These are phyloP conservation scores for Candida wancherniae DNA, from an alignment of 805 yeast species.

Conservation along the genomic window DNA sequence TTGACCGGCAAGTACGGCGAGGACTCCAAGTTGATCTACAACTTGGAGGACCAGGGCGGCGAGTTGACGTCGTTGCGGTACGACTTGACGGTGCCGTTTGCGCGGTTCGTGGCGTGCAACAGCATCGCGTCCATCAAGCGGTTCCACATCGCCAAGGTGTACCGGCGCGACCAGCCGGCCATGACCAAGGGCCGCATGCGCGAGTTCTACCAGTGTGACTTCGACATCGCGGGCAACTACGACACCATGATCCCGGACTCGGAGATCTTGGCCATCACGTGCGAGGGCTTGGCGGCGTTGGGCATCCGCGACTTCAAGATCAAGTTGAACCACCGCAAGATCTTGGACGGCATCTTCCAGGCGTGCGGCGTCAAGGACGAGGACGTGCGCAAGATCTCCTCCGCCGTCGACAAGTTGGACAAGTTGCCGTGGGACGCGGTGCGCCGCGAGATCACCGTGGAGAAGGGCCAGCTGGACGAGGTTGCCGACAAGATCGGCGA, in stretches of 20 bases:
- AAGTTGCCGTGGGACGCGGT: slow-evolving; percentile 95
- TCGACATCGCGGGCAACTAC: slow-evolving; percentile 90
- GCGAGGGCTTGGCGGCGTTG: slow-evolving; percentile 77
- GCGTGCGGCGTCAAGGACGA: slow-evolving; percentile 92
- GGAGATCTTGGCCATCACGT: slow-evolving; percentile 74
- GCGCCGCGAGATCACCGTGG: slow-evolving; percentile 84
- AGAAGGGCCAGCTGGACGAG: slow-evolving; percentile 84
- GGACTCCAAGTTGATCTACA: slow-evolving; percentile 93
- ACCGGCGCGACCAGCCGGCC: slow-evolving; percentile 99
- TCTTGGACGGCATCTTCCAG: slow-evolving; percentile 91
- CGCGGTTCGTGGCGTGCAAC: slow-evolving; percentile 95
- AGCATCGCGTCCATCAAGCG: slow-evolving; percentile 85
- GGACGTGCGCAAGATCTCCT: slow-evolving; percentile 87
- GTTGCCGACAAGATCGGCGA: slow-evolving; percentile 92
- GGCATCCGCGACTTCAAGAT: slow-evolving; percentile 88
- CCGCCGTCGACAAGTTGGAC: slow-evolving; percentile 96
- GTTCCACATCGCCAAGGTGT: slow-evolving; percentile 96
- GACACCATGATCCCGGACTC: slow-evolving; percentile 97
- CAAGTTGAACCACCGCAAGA: slow-evolving; percentile 92
- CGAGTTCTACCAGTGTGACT: slow-evolving; percentile 98
- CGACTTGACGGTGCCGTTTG: slow-evolving; percentile 97
- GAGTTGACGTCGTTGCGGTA: slow-evolving; percentile 92
- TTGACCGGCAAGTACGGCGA: slow-evolving; percentile 97
- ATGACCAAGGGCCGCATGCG: slow-evolving; percentile 99
- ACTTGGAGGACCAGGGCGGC: slow-evolving; percentile 98